A percentile compares a stretch with the other conserved stretches of the same genome.
These are phyloP conservation scores for Scedosporium aurantiacum DNA, from an alignment of 2,329 filamentous ascomycete genomes.

Conservation along the genomic window DNA sequence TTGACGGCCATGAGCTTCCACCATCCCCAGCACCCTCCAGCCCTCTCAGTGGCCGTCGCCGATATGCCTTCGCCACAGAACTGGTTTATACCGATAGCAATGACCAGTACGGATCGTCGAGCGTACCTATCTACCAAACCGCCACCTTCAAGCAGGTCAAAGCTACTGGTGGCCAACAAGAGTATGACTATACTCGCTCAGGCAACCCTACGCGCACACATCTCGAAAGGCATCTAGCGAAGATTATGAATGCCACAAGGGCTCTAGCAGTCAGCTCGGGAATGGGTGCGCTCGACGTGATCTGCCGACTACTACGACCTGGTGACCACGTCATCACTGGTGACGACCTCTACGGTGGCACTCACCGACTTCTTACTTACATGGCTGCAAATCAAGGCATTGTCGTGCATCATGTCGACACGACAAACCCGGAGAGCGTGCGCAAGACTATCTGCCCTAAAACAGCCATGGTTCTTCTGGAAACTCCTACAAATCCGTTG, in stretches of 20 bases:
- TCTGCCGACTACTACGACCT: slow-evolving; percentile 77
- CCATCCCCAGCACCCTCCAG: slow-evolving; percentile 90
- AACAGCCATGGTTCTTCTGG: slow-evolving; percentile 90
- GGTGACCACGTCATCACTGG: slow-evolving; percentile 97
- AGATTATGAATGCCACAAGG: slow-evolving; percentile 94
- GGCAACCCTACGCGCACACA: slow-evolving; percentile 95
- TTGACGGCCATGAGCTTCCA: slow-evolving; percentile 75
- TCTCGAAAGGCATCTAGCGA: slow-evolving; percentile 89
- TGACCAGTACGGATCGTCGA: slow-evolving; percentile 95
- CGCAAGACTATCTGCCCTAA: slow-evolving; percentile 58
- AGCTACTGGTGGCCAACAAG: slow-evolving; percentile 62
- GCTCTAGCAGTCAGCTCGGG: slow-evolving; percentile 90
- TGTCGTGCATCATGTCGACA: slow-evolving; percentile 91
- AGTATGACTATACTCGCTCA: slow-evolving; percentile 97
- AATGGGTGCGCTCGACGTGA: slow-evolving; percentile 95
- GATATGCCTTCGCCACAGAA: slow-evolving; percentile 91
- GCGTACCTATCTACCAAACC: slow-evolving; percentile 94
- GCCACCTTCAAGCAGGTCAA: slow-evolving; percentile 95
- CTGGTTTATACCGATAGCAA: slow-evolving; percentile 91
- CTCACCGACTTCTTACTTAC: slow-evolving; percentile 86
- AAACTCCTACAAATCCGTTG: slow-evolving; percentile 92
- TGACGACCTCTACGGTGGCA: slow-evolving; percentile 92
- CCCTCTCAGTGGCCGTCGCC: slow-evolving; percentile 66
- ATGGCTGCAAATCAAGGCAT: slow-evolving; percentile 83
- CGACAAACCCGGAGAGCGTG: slow-evolving; percentile 66